These are phyloP conservation scores for Cyberlindnera maritima DNA, from an alignment of 805 yeast species.

Conservation along the genomic window DNA sequence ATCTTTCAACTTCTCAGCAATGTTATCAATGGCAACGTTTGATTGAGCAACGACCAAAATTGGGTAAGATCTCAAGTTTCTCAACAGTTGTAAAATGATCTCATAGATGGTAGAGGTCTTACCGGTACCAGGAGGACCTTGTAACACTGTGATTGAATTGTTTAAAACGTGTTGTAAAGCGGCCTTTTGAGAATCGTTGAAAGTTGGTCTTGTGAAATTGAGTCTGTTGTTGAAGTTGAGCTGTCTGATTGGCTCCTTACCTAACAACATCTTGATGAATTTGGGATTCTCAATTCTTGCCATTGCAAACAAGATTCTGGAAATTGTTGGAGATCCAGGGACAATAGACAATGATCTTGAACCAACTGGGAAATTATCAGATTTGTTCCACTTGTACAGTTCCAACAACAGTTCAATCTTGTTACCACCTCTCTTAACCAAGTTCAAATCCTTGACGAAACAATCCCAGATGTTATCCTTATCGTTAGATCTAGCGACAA, in stretches of 20 bases:
- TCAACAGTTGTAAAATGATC: constrained; percentile 52
- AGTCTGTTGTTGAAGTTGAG: constrained; percentile 54
- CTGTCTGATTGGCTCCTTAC: constrained; percentile 53
- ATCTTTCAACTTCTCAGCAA: constrained; percentile 63
- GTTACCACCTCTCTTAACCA: constrained; percentile 29
- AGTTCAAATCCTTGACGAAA: constrained; percentile 44
- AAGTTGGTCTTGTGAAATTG: constrained; percentile 44
- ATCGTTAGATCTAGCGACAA: constrained; percentile 44
- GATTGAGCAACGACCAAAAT: constrained; percentile 74
- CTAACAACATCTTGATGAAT: constrained; percentile 52
- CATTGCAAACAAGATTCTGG: constrained; percentile 67
- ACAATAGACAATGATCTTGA: constrained; percentile 41
- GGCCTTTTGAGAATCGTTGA: constrained; percentile 57
- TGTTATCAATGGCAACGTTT: constrained; percentile 72
- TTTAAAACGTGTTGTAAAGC: constrained; percentile 35
- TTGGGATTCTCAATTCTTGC: constrained; percentile 50
- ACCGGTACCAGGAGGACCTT: constrained; percentile 87
- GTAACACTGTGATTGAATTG: constrained; percentile 49
- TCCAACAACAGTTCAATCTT: constrained; percentile 46
- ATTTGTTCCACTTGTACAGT: constrained; percentile 58
- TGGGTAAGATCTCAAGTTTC: constrained; percentile 55
- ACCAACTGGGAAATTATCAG: constrained; percentile 43
- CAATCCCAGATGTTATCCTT: constrained; percentile 61
- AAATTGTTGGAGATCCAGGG: constrained; percentile 63
- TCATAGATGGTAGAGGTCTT: constrained; percentile 74